Percentiles rank a stretch among this genome's conserved stretches.
phyloP scores from a whole-genome alignment of 768 basidiomycete species.

The Neoboletus brunneissimus region DNA sequence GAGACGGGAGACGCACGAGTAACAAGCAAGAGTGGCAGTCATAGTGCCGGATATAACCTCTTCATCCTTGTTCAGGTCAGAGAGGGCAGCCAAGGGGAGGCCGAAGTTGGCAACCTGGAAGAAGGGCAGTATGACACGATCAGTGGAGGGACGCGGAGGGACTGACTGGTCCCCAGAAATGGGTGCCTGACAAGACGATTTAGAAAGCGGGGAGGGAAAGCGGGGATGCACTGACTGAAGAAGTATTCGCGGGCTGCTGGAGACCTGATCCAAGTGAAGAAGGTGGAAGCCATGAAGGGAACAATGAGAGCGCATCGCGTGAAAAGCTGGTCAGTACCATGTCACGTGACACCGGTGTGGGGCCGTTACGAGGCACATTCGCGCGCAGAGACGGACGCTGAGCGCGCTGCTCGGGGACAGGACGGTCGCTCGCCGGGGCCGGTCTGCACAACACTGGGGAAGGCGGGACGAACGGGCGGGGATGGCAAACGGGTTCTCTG shows the following conservation, averaged over 20 bases:
- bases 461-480: neutral
- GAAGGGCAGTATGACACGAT: constrained; percentile 6
- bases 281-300: constrained; percentile 70
- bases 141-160: constrained; percentile 1
- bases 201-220: constrained; percentile 12
- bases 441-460: neutral
- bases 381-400: neutral
- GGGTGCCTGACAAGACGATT: constrained; percentile 62
- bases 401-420: neutral
- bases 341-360: constrained; percentile 8
- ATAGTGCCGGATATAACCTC: constrained; percentile 96
- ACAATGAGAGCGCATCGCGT: neutral
- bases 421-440: neutral
- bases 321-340: neutral
- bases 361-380: too few species aligned
- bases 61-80: constrained; percentile 92
- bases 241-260: constrained; percentile 93
- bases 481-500: neutral
- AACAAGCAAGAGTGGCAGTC: constrained; percentile 85
- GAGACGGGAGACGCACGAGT: constrained; percentile 70
- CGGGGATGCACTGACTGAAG: constrained; percentile 64
- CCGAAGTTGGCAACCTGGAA: constrained; percentile 96
- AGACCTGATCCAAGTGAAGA: constrained; percentile 86
- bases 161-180: constrained; percentile 97
- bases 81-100: constrained; percentile 87